Evolutionary conservation across 2,329 filamentous ascomycete species (phyloP).

Genomic region (Claviceps sp.): DNA sequence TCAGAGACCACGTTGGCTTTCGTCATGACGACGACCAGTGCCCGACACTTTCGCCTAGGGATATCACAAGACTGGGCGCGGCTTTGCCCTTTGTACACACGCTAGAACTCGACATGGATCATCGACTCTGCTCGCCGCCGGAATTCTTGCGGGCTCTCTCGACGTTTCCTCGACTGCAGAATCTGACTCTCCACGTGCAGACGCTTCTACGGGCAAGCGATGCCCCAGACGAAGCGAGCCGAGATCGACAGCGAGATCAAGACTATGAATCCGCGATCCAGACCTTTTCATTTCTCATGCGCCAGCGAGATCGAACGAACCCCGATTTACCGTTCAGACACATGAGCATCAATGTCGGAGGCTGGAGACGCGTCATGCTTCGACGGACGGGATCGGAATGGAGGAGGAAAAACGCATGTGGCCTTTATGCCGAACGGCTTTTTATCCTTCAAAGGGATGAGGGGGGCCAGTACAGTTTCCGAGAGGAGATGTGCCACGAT

Average conservation of each 20-base stretch:
- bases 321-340: conserved; percentile 20
- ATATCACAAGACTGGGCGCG: conserved; percentile 21
- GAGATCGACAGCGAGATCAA: conserved; percentile 25
- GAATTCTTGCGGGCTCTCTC: conserved; percentile 26
- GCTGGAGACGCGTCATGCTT: conserved; percentile 32
- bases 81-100: conserved; percentile 21
- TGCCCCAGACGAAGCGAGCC: conserved; percentile 9
- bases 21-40: background rate
- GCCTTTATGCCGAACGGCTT: conserved; percentile 33
- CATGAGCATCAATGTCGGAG: conserved; percentile 34
- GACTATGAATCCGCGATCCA: conserved; percentile 24
- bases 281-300: conserved; percentile 20
- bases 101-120: conserved; percentile 35
- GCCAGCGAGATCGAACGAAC: conserved; percentile 12
- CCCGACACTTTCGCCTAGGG: conserved; percentile 20
- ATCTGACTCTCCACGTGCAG: conserved; percentile 30
- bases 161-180: conserved; percentile 25
- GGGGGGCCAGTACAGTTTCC: conserved; percentile 10
- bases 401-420: conserved; percentile 25
- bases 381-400: conserved; percentile 28
- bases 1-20: conserved; percentile 12
- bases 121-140: conserved; percentile 18
- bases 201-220: conserved; percentile 25
- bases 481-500: conserved; percentile 16
- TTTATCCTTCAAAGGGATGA: conserved; percentile 26